A percentile compares a stretch with the other conserved stretches of the same genome.
Conservation (phyloP, 2,329 filamentous ascomycete genomes). For the Cytospora paraplurivora region DNA sequence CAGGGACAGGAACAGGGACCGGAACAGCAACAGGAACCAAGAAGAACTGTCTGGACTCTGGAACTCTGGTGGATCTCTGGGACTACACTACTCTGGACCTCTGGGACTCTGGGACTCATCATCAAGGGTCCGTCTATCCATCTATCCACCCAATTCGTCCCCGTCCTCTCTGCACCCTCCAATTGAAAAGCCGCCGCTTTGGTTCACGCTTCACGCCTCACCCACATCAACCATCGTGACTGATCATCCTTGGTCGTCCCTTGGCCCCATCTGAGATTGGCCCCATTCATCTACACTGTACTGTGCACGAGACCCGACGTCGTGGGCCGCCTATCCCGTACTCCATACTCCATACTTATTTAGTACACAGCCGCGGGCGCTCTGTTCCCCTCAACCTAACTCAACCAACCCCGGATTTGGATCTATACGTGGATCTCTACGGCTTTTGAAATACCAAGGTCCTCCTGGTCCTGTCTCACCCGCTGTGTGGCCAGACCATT, state of each 20-base stretch:
- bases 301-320: slow-evolving; percentile 3
- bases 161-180: slow-evolving; percentile 16
- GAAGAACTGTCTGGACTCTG: slow-evolving; percentile 14
- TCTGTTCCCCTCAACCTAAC: background rate
- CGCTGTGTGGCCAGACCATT: background rate
- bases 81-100: background rate
- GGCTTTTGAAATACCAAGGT: background rate
- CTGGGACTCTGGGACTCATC: background rate
- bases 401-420: slow-evolving; percentile 3
- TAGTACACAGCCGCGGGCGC: background rate
- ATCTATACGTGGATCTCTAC: background rate
- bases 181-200: slow-evolving; percentile 17
- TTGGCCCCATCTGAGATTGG: slow-evolving; percentile 6
- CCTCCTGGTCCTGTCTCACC: background rate
- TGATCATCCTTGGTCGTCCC: slow-evolving; percentile 17
- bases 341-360: slow-evolving; percentile 6
- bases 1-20: slow-evolving; percentile 4
- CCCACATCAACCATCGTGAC: slow-evolving; percentile 11
- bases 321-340: slow-evolving; percentile 3
- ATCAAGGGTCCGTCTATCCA: background rate
- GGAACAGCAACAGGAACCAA: background rate
- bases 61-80: background rate
- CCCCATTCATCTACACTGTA: slow-evolving; percentile 3
- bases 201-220: slow-evolving; percentile 10
- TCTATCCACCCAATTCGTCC: slow-evolving; percentile 6